Evolutionary conservation across 2,329 filamentous ascomycete genomes (phyloP), one percentile per base, ranked within the genome.

Genomic region (Phialemonium atrogriseum): DNA sequence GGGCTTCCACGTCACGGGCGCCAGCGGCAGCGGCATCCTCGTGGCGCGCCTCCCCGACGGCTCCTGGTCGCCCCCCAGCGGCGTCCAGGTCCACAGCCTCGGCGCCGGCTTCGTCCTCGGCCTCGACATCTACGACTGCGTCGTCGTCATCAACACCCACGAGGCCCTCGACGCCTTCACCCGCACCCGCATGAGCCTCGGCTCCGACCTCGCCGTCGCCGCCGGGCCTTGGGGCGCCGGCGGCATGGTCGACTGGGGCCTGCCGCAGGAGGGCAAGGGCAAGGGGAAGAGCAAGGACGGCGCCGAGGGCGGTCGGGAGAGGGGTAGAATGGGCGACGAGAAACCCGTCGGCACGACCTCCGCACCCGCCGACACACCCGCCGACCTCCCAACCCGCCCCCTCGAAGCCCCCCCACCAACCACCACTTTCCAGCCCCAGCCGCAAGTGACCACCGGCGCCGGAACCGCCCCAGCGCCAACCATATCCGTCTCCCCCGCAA

Each of bases 71-170:
- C 80, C 84, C 2, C 86, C 86, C 0, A 85, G 80, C 0, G 86
- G 82, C 19, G 88, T 94, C 49, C 71, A 88, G 56, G 70, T 91
- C 16, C 82, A 89, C 49, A 85, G 84, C 0, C 71, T 84, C 2
- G 84, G 82, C 4, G 71, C 86, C 1, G 86, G 86, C 0, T 85
- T 93, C 50, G 68, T 89, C 37, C 73, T 84, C 1, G 86, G 86
- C 10, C 71, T 89, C 10, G 86, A 93, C 53, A 86, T 93, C 17
- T 93, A 91, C 59, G 86, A 93, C 53, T 91, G 84, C 45, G 84
- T 94, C 3, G 76, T 87, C 15, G 81, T 93, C 21, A 87, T 94
- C 55, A 93, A 93, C 59, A 83, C 73, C 4, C 67, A 73, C 24
- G 71, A 83, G 43, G 85, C 85, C 0, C 63, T 93, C 24, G 73